Base-by-base conservation (phyloP, 1,284 basidiomycete genomes). In the Pseudozyma hubeiensis region DNA sequence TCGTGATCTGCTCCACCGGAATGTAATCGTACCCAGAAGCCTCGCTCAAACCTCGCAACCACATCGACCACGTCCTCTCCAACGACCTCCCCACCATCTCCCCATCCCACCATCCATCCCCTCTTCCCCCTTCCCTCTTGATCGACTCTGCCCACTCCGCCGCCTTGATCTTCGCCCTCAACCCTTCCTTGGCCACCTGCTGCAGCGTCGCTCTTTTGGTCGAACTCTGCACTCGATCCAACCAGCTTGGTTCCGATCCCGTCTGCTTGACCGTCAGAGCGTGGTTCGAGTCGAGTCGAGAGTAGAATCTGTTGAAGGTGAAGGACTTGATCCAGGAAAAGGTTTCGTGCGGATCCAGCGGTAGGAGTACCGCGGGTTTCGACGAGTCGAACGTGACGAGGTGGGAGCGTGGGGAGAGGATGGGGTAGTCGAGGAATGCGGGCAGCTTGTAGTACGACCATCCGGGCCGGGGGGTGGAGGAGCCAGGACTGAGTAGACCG, bases 381-480 rank as follows among this genome's bases (percentile, higher is more conserved):
- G 24, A 7, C 13, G 13, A 4, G 24, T 33, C 43, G 11, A 46
- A 53, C 1, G 14, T 13, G 8, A 60, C 57, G 5, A 60, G 44
- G 17, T 41, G 37, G 6, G 51, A 35, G 2, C 31, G 40, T 1
- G 10, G 19, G 16, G 47, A 33, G 37, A 24, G 17, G 43, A 45
- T 31, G 9, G 41, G 31, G 8, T 45, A 58, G 31, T 58, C 49
- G 10, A 58, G 41, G 6, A 30, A 29, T 3, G 49, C 3, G 14
- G 43, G 48, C 8, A 58, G 41, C 30, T 41, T 43, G 40, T n/a
- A 44, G 10, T 16, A 14, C 10, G 51, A 30, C 51, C 29, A 43
- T n/a, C 51, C 51, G 17, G 24, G 24, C 24, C 24, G 24, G 24
- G 24, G 24, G 24, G 24, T 24, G 24, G 24, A 24, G 24, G 24